These are phyloP conservation scores for Panaeolus cyanescens DNA, from an alignment of 768 basidiomycete species.

Conservation along the genomic window DNA sequence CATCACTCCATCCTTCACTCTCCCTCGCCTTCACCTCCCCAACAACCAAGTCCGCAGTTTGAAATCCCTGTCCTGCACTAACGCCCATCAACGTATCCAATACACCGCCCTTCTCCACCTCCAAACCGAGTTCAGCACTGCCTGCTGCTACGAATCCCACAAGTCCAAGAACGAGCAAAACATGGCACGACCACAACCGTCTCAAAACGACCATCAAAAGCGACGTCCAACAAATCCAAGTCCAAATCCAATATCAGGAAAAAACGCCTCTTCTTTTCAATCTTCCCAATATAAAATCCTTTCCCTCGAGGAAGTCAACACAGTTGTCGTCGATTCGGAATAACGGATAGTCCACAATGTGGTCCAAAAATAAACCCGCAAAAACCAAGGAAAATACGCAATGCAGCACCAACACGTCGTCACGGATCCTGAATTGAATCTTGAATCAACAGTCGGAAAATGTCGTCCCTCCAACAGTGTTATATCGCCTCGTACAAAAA, in stretches of 20 bases:
- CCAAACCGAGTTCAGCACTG: neutral
- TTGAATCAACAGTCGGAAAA: neutral
- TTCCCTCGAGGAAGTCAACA: neutral
- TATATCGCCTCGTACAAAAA: neutral
- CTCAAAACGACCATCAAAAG: neutral
- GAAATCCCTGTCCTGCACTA: no score
- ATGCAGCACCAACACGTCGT: neutral
- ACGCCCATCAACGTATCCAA: neutral
- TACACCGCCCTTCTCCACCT: neutral
- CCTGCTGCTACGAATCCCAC: neutral
- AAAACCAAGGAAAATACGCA: neutral
- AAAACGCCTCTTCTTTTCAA: no score
- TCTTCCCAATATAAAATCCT: neutral
- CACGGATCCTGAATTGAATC: neutral
- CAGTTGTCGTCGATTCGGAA: neutral
- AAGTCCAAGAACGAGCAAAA: neutral
- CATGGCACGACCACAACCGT: neutral
- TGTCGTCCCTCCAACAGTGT: no score
- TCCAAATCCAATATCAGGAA: no score
- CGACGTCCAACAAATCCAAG: no score
- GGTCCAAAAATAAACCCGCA: neutral
- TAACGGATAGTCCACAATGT: neutral
- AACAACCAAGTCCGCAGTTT: no score
- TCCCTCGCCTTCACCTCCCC: no score
- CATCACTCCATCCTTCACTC: neutral